These are phyloP conservation scores for Apostasia ramifera DNA, from an alignment of 106 monocot species.

Conservation along the genomic window DNA sequence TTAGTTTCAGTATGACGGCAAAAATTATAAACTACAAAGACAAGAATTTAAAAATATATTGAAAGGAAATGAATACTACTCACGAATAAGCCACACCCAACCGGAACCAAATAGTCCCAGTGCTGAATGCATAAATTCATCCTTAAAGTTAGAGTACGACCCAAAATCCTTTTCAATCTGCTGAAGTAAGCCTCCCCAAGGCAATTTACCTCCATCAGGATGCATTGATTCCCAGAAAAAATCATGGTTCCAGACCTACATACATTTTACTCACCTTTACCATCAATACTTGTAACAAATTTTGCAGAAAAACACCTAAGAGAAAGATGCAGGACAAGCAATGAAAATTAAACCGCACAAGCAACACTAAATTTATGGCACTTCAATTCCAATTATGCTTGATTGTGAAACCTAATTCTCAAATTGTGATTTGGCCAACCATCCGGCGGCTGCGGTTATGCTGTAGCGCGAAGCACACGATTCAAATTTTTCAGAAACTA, in stretches of 20 bases:
- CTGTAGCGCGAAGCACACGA: no score
- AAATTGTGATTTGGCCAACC: no score
- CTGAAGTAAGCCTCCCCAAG: conserved; percentile 63
- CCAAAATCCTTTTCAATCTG: conserved; percentile 98
- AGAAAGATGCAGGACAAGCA: no score
- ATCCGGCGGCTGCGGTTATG: no score
- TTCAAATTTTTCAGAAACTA: no score
- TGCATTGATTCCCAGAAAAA: conserved; percentile 99
- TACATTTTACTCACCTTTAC: not conserved
- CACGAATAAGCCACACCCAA: conserved; percentile 96
- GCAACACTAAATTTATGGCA: no score
- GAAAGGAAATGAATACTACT: conserved; percentile 28
- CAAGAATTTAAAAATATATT: not conserved
- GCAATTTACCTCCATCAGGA: conserved; percentile 65
- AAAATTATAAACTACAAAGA: not conserved
- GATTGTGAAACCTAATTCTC: no score
- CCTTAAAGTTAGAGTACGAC: conserved; percentile 71
- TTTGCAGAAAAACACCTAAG: no score
- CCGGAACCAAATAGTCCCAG: conserved; percentile 76
- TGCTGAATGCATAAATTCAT: conserved; percentile 63
- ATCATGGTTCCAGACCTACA: conserved; percentile 92
- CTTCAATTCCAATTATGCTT: no score
- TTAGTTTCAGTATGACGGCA: no score
- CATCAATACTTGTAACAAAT: no score
- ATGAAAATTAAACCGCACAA: no score